These are phyloP conservation scores for Sclerospora graminicola DNA, from an alignment of 352 stramenopile genomes.

Conservation along the genomic window DNA sequence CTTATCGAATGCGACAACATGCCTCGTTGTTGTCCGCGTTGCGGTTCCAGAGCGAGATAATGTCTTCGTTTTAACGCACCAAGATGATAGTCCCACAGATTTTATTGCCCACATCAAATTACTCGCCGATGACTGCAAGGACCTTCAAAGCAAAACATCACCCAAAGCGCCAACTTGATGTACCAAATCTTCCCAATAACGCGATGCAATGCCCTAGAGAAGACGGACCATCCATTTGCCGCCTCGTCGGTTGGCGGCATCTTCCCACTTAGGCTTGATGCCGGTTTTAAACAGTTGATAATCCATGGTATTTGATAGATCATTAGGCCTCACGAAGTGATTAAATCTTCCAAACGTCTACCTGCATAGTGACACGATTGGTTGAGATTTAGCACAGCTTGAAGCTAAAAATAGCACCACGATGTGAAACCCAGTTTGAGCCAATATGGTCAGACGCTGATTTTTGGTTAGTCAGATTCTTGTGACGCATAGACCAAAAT, in stretches of 20 bases:
- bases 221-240: constrained; percentile 91
- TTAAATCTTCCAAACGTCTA: constrained; percentile 91
- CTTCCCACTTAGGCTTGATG: constrained; percentile 93
- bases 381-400: too few relatives aligned
- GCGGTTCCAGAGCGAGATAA: constrained; percentile 92
- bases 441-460: too few relatives aligned
- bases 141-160: constrained; percentile 27
- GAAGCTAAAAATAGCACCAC: too few relatives aligned
- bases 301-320: constrained; percentile 86
- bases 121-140: constrained; percentile 88
- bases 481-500: too few relatives aligned
- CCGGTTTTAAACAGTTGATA: constrained; percentile 91
- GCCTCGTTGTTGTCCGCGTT: constrained; percentile 89
- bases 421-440: too few relatives aligned
- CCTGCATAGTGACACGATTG: too few relatives aligned
- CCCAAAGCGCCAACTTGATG: not conserved
- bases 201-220: constrained; percentile 85
- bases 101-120: constrained; percentile 91
- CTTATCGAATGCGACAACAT: constrained; percentile 70
- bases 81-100: constrained; percentile 88
- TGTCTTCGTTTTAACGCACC: constrained; percentile 89
- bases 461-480: too few relatives aligned
- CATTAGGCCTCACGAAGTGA: constrained; percentile 85
- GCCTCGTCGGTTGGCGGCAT: constrained; percentile 82
- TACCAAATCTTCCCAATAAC: constrained; percentile 90